Evolutionary conservation across 164 flowering plant species (phyloP), one percentile per base, ranked within the genome.

Genomic region (Sedum album): DNA sequence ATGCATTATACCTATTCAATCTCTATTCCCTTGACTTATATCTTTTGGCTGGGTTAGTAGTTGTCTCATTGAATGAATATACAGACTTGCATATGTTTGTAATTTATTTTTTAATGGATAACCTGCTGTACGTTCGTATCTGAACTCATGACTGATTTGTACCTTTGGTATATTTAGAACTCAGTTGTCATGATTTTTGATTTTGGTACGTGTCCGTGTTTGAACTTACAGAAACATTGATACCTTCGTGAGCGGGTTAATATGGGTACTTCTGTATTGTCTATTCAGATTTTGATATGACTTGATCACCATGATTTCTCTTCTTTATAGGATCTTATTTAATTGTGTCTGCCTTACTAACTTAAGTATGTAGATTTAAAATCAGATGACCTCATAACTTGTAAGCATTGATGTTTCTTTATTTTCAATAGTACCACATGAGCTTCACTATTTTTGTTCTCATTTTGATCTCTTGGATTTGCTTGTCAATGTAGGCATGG

Each of bases 401-500:
- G 48, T 42, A 44, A 2, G 17, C 3, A 18, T 44, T 44, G 48
- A 15, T 44, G 48, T 17, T 44, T 44, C 11, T 44, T 44, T 44
- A 3, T 44, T 44, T 44, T 44, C 48, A 44, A 0, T 3, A 14
- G 13, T 14, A 39, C 42, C 42, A 39, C 15, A 17, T 0, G 20
- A 44, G 38, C 38, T 35, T 3, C 48, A 15, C 48, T 13, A 44
- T 35, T 35, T 35, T 2, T 53, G 28, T 18, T 53, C 25, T 21
- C 17, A 18, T 23, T 53, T 8, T n/a, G 17, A 30, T 26, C 21
- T 36, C 17, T 1, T 5, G 17, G 33, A 6, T 38, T 15, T 25
- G 26, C 21, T 25, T 20, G n/a, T 21, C 23, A 46, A 31, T 75
- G 74, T 77, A 83, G 86, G 82, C 75, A 70, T 83, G 86, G 86